Evolutionary conservation across 495 filamentous ascomycete species (phyloP).

Genomic region (Cercophora samala): DNA sequence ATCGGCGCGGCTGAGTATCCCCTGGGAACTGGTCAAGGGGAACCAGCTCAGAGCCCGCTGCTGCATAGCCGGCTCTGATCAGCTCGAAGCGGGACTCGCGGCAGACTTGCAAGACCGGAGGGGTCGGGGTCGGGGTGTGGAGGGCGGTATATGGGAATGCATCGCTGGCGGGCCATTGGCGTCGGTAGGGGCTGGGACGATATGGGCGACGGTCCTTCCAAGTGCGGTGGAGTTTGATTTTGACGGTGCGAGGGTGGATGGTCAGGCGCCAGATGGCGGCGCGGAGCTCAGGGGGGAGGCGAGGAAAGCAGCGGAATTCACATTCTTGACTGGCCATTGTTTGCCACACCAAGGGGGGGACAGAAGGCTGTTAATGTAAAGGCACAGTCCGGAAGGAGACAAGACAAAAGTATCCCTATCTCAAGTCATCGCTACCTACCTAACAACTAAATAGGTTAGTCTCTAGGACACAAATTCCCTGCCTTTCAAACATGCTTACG

Average conservation of each 20-base stretch:
- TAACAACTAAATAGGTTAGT: too few species aligned
- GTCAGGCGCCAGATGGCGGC: constrained; percentile 11
- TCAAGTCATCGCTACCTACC: too few species aligned
- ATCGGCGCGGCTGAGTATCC: background rate
- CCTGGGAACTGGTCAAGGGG: background rate
- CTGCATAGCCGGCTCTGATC: background rate
- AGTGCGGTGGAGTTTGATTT: background rate
- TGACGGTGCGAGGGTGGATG: constrained; percentile 6
- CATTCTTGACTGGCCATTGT: too few species aligned
- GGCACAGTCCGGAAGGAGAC: too few species aligned
- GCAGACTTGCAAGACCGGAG: background rate
- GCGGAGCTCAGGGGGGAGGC: background rate
- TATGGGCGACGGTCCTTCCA: background rate
- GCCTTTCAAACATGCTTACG: too few species aligned
- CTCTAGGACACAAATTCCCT: too few species aligned
- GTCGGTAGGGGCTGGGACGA: background rate
- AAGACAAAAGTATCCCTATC: too few species aligned
- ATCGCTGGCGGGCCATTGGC: too few species aligned
- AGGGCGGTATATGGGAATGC: too few species aligned
- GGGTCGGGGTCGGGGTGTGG: background rate
- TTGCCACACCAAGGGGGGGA: too few species aligned
- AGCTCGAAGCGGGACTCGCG: background rate
- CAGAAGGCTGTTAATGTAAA: too few species aligned
- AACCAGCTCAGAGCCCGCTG: background rate
- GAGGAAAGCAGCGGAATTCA: background rate